These are phyloP conservation scores for Xylariales sp. DNA, from an alignment of 2,329 filamentous ascomycete species.

Conservation along the genomic window DNA sequence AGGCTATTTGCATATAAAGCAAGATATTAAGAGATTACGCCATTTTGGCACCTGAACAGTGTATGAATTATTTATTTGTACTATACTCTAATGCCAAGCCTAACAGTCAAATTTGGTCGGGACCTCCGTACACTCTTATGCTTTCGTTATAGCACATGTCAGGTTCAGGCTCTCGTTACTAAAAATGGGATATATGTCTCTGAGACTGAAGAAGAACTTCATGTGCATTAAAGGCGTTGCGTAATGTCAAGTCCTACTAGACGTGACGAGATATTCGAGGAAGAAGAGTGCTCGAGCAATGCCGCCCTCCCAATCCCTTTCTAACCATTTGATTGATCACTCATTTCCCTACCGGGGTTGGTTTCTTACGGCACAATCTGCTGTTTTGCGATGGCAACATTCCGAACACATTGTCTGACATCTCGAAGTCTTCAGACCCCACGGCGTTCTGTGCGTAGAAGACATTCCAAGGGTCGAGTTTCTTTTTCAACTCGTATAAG, in stretches of 20 bases:
- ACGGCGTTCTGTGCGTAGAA: slow-evolving; percentile 54
- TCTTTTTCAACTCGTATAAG: slow-evolving; percentile 52
- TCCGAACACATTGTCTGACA: slow-evolving; percentile 45
- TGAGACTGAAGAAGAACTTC: not conserved
- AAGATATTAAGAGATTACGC: too few relatives aligned
- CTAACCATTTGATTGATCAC: not conserved
- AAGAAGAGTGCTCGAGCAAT: not conserved
- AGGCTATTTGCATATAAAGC: too few relatives aligned
- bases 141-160: not conserved
- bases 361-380: slow-evolving; percentile 43
- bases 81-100: too few relatives aligned
- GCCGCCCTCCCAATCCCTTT: not conserved
- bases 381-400: slow-evolving; percentile 47
- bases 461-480: slow-evolving; percentile 51
- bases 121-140: not conserved
- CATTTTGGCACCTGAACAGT: too few relatives aligned
- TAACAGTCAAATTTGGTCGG: too few relatives aligned
- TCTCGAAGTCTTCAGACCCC: slow-evolving; percentile 54
- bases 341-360: slow-evolving; percentile 18
- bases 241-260: not conserved
- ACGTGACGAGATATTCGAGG: not conserved
- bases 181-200: too few relatives aligned
- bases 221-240: not conserved
- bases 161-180: not conserved
- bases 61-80: too few relatives aligned